Percentiles rank a stretch among this genome's conserved stretches.
These are phyloP conservation scores for Plantago ovata DNA, from an alignment of 257 asterid genomes.

Conservation along the genomic window DNA sequence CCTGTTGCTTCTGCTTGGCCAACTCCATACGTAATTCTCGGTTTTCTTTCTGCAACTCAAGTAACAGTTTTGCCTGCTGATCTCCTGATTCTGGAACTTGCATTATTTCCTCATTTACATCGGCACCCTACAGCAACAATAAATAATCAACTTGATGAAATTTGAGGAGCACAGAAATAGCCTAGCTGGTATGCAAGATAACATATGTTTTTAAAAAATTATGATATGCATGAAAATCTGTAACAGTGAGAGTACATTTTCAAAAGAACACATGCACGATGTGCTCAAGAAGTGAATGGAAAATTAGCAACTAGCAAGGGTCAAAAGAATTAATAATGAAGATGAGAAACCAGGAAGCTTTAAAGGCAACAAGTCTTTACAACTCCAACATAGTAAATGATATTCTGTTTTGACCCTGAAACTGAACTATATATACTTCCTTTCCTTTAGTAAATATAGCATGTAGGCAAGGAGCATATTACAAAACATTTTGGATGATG, in stretches of 20 bases:
- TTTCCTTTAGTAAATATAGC: too few relatives aligned
- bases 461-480: too few relatives aligned
- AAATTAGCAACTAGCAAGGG: too few relatives aligned
- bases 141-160: not conserved
- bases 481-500: too few relatives aligned
- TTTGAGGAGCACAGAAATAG: not conserved
- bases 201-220: too few relatives aligned
- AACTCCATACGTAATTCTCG: slow-evolving; percentile 48
- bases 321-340: too few relatives aligned
- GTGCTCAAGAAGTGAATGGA: too few relatives aligned
- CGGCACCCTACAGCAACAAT: slow-evolving; percentile 31
- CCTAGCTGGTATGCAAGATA: not conserved
- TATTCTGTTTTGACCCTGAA: too few relatives aligned
- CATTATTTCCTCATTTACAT: slow-evolving; percentile 42
- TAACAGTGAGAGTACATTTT: not conserved
- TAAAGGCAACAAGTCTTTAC: too few relatives aligned
- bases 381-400: too few relatives aligned
- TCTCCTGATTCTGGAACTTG: slow-evolving; percentile 47
- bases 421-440: too few relatives aligned
- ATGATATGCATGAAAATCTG: not conserved
- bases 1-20: slow-evolving; percentile 55
- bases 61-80: slow-evolving; percentile 52
- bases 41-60: slow-evolving; percentile 62
- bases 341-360: too few relatives aligned
- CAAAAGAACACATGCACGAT: not conserved